phyloP scores from a whole-genome alignment of 805 yeast genomes.

The Osmozyma mogii region DNA sequence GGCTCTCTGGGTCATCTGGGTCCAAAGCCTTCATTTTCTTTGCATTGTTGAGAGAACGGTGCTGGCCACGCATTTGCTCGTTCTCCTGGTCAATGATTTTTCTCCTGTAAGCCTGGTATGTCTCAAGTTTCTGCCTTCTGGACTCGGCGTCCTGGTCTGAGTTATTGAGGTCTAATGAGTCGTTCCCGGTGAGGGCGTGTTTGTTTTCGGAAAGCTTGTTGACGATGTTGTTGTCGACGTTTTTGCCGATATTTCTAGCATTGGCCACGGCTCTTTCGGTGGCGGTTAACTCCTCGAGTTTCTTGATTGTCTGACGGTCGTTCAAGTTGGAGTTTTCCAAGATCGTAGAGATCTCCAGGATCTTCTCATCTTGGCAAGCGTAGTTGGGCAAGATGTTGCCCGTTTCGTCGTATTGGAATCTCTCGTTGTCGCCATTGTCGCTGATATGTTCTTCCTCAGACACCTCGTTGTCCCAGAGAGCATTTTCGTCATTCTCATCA shows the following conservation, averaged over 20 bases:
- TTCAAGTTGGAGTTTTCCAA: conserved; percentile 32
- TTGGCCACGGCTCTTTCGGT: conserved; percentile 52
- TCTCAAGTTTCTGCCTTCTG: conserved; percentile 45
- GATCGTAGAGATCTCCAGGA: conserved; percentile 28
- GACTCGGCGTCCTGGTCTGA: conserved; percentile 41
- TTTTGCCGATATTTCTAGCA: conserved; percentile 38
- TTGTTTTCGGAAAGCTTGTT: conserved; percentile 27
- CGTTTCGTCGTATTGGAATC: conserved; percentile 55
- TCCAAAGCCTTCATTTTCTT: conserved; percentile 4
- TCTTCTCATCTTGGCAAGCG: conserved; percentile 37
- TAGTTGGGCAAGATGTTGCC: conserved; percentile 52
- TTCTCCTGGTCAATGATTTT: conserved; percentile 55
- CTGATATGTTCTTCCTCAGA: conserved; percentile 57
- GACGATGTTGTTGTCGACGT: conserved; percentile 26
- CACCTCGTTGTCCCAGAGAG: conserved; percentile 22
- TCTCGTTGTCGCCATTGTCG: conserved; percentile 49
- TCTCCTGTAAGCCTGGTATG: conserved; percentile 49
- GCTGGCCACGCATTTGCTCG: conserved; percentile 16
- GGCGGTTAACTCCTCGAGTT: conserved; percentile 49
- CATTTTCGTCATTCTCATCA: conserved; percentile 8
- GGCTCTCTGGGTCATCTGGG: conserved; percentile 7
- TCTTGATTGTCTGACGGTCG: conserved; percentile 42
- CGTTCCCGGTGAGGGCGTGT: conserved; percentile 34
- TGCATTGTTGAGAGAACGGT: conserved; percentile 14
- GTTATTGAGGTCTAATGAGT: conserved; percentile 33